phyloP scores from a whole-genome alignment of 2,329 filamentous ascomycete species.

The Triangularia verruculosa region DNA sequence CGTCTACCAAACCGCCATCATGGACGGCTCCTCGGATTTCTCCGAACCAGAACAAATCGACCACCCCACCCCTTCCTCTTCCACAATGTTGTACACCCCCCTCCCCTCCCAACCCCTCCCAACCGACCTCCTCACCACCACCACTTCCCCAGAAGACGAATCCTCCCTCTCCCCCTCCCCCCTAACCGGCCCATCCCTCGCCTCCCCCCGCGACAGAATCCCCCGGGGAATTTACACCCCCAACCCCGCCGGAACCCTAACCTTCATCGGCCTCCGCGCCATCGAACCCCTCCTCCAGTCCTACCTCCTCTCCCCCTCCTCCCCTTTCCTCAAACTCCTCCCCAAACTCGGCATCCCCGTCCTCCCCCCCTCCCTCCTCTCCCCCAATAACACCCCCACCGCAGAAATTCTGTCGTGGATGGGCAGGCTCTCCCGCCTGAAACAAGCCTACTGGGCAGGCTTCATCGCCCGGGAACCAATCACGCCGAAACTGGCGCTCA shows the following conservation, averaged over 20 bases:
- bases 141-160: neutral
- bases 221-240: slow-evolving; percentile 37
- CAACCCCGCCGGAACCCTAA: slow-evolving; percentile 35
- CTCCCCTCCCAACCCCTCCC: neutral
- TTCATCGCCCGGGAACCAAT: slow-evolving; percentile 50
- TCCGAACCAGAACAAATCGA: neutral
- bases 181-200: neutral
- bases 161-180: neutral
- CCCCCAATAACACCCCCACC: slow-evolving; percentile 31
- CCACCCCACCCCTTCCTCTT: neutral
- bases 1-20: neutral
- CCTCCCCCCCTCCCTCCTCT: slow-evolving; percentile 40
- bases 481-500: slow-evolving; percentile 39
- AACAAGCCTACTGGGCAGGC: slow-evolving; percentile 55
- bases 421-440: slow-evolving; percentile 49
- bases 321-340: slow-evolving; percentile 44
- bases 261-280: slow-evolving; percentile 40
- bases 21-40: neutral
- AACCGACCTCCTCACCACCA: neutral
- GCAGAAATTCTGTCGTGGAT: slow-evolving; percentile 47
- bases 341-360: slow-evolving; percentile 42
- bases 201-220: slow-evolving; percentile 33
- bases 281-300: slow-evolving; percentile 36
- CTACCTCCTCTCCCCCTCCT: slow-evolving; percentile 29
- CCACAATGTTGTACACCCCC: neutral